Evolutionary conservation across 352 stramenopile species (phyloP), one percentile per base, ranked within the genome.

Genomic region (Phytophthora nicotianae): DNA sequence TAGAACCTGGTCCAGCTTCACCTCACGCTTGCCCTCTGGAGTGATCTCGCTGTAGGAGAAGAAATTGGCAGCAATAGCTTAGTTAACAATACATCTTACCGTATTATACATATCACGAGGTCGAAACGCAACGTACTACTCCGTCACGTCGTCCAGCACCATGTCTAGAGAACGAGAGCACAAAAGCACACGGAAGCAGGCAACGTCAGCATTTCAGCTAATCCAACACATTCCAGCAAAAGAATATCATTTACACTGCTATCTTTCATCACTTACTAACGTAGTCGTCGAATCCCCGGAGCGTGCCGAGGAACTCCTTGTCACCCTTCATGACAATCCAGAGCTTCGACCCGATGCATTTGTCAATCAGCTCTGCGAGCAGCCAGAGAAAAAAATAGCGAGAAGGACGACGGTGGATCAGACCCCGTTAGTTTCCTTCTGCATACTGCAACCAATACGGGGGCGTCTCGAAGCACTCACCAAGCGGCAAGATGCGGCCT

Each of bases 261-360:
- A 29, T 29, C 20, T 43, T 5, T 19, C 19, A 13, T 5, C 49
- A 93, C 85, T 65, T 93, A 96, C 97, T 98, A 47, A 98, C 95
- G 80, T 98, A 98, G 71, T 98, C 95, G 68, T 98, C 96, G 62
- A 98, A 98, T 17, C 96, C 96, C 41, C 90, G 79, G 20, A 98
- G 81, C 24, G 95, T 98, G 32, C 96, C 96, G 21, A 98, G 67
- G 62, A 98, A 91, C 71, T 98, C 96, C 72, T 98, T 98, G 73
- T 98, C 89, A 40, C 96, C 97, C 74, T 99, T 98, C 96, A 99
- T 99, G 68, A 99, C 95, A 68, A 99, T 98, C 97, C 97, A 99
- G 47, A 99, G 92, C 54, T 93, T 88, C 14, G 94, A 98, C 47
- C 97, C 98, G 62, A 99, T 99, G 74, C 97, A 99, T 74, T 99